These are phyloP conservation scores for Coleophoma crateriformis DNA, from an alignment of 2,329 filamentous ascomycete species.

Conservation along the genomic window DNA sequence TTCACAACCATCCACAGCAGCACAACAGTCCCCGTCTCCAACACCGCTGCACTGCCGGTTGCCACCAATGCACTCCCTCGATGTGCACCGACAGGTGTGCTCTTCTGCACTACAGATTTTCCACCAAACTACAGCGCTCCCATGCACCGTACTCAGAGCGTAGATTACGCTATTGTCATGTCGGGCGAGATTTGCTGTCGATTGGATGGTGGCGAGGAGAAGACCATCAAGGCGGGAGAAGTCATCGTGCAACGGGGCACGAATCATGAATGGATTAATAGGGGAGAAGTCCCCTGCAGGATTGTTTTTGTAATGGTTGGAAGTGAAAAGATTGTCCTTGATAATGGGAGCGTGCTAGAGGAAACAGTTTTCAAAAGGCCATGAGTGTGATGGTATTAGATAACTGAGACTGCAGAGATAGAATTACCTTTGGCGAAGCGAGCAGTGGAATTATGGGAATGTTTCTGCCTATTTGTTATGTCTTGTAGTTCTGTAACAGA, in stretches of 20 bases:
- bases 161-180: constrained; percentile 29
- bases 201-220: constrained; percentile 23
- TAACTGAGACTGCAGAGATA: too few species aligned
- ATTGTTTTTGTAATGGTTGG: constrained; percentile 35
- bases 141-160: constrained; percentile 35
- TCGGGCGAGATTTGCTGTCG: neutral
- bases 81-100: constrained; percentile 29
- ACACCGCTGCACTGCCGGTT: constrained; percentile 4
- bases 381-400: too few species aligned
- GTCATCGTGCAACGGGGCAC: constrained; percentile 35
- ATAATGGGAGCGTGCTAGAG: constrained; percentile 30
- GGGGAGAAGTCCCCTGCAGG: constrained; percentile 29
- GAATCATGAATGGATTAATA: constrained; percentile 40
- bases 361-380: constrained; percentile 10
- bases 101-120: constrained; percentile 24
- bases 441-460: too few species aligned
- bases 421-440: too few species aligned
- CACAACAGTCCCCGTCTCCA: constrained; percentile 25
- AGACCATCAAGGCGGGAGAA: constrained; percentile 30
- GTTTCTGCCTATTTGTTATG: too few species aligned
- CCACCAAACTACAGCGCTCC: constrained; percentile 17
- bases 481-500: too few species aligned
- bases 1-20: constrained; percentile 28
- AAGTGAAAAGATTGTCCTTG: constrained; percentile 32
- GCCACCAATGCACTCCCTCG: constrained; percentile 18